Percentiles rank a stretch among this genome's conserved stretches.
Evolutionary conservation across 441 rosid species (phyloP).

Genomic region (Brassica hybrid): DNA sequence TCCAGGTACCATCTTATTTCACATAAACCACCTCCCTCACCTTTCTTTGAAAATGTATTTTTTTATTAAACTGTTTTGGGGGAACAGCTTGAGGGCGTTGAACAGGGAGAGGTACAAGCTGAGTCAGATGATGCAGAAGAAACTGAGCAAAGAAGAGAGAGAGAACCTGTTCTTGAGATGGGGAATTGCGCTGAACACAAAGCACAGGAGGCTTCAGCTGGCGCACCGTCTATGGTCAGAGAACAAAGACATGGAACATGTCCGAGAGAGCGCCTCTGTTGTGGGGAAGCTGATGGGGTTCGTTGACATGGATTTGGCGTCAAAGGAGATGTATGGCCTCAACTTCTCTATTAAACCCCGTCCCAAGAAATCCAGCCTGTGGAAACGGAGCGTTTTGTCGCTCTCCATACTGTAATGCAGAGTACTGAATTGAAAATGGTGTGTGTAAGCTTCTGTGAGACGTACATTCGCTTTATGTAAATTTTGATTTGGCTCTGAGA

Average conservation of each 20-base stretch:
- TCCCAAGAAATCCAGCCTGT: constrained; percentile 48
- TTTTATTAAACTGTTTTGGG: constrained; percentile 10
- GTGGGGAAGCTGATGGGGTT: constrained; percentile 78
- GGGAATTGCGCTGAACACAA: constrained; percentile 71
- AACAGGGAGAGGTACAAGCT: constrained; percentile 79
- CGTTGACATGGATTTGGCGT: constrained; percentile 61
- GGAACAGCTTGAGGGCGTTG: constrained; percentile 66
- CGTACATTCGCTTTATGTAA: background rate
- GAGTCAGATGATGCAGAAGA: constrained; percentile 68
- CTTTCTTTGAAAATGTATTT: constrained; percentile 8
- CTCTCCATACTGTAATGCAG: constrained; percentile 46
- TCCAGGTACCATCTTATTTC: constrained; percentile 55
- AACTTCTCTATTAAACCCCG: constrained; percentile 64
- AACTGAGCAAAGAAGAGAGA: constrained; percentile 60
- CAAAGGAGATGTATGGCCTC: constrained; percentile 82
- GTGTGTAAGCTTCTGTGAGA: constrained; percentile 24
- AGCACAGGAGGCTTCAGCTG: constrained; percentile 68
- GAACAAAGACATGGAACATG: constrained; percentile 65
- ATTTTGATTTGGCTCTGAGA: constrained; percentile 16
- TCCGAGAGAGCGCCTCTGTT: constrained; percentile 71
- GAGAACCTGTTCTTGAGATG: constrained; percentile 70
- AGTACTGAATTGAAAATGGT: constrained; percentile 14
- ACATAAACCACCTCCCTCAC: background rate
- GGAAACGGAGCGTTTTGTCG: constrained; percentile 60
- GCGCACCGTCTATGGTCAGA: constrained; percentile 75